phyloP scores from a whole-genome alignment of 2,329 filamentous ascomycete genomes.

The Bipolaris bicolor region DNA sequence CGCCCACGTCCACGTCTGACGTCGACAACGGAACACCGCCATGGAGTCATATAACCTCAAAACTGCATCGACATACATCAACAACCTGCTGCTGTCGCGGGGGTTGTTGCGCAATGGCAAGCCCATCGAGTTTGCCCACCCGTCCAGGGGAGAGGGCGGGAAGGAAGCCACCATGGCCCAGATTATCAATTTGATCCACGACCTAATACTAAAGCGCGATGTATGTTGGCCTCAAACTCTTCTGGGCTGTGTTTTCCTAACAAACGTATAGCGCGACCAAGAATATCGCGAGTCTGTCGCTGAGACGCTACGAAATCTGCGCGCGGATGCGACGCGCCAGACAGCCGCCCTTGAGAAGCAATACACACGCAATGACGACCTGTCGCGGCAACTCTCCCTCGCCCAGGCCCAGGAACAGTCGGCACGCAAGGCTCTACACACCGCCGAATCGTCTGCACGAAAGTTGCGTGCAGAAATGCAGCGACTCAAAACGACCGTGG shows the following conservation, averaged over 20 bases:
- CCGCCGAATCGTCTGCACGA: slow-evolving; percentile 74
- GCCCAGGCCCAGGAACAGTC: slow-evolving; percentile 74
- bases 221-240: slow-evolving; percentile 57
- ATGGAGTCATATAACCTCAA: slow-evolving; percentile 61
- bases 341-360: slow-evolving; percentile 69
- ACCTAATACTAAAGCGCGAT: slow-evolving; percentile 87
- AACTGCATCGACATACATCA: slow-evolving; percentile 68
- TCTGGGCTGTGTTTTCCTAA: slow-evolving; percentile 1
- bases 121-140: slow-evolving; percentile 80
- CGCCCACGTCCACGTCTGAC: slow-evolving; percentile 12
- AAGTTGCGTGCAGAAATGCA: slow-evolving; percentile 84
- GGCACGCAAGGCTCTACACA: slow-evolving; percentile 71
- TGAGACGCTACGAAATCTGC: slow-evolving; percentile 75
- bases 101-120: slow-evolving; percentile 69
- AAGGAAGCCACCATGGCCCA: slow-evolving; percentile 76
- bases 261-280: slow-evolving; percentile 74
- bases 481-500: slow-evolving; percentile 77
- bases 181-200: slow-evolving; percentile 92
- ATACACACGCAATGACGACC: slow-evolving; percentile 61
- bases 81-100: slow-evolving; percentile 69
- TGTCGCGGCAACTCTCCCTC: slow-evolving; percentile 62
- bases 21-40: slow-evolving; percentile 36
- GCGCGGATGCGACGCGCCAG: slow-evolving; percentile 76
- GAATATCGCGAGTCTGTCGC: slow-evolving; percentile 86
- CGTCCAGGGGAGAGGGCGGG: slow-evolving; percentile 67